Base-by-base conservation (phyloP, 2,329 filamentous ascomycete genomes). In the Neonectria ditissima region DNA sequence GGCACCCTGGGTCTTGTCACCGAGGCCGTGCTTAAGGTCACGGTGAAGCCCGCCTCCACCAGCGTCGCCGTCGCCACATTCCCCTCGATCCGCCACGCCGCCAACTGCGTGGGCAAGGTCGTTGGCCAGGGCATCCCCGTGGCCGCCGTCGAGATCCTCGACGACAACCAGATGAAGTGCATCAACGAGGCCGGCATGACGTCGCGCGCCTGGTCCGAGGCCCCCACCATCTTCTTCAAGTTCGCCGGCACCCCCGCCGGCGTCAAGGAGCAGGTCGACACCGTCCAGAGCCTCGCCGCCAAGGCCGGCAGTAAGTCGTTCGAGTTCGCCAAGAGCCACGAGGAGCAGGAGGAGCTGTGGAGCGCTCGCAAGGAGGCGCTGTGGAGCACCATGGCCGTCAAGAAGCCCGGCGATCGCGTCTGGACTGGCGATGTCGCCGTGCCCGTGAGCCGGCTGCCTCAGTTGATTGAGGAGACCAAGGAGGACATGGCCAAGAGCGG, bases 1-100 rank as follows among this genome's bases (percentile, higher is more conserved):
- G 94, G 94, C 51, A 97, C 94, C 1, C 87, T 97, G 1, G 94
- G 94, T 9, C 87, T 97, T 13, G 92, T 97, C 41, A 97, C 94
- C 0, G 94, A 97, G 81, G 94, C 94, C 5, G 94, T 91, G 3
- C 83, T 97, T 70, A 97, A 97, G 81, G 84, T 97, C 44, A 93
- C 92, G 0, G 91, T 93, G 24, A 91, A 90, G 76, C 94, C 94
- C 1, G 88, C 91, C 69, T 91, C 89, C 65, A 92, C 91, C 52
- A 93, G 87, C 65, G 94, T 97, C 3, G 94, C 94, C 4, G 91
- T 97, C 16, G 88, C 86, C 51, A 80, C 81, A 59, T 87, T 87
- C 75, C 79, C 79, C 9, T 75, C 80, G 28, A 81, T 97, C 67
- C 88, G 91, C 48, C 82, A 87, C 67, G 93, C 93, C 1, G 93